Evolutionary conservation across 2,329 filamentous ascomycete genomes (phyloP).

Genomic region (Hypoxylon sp.): DNA sequence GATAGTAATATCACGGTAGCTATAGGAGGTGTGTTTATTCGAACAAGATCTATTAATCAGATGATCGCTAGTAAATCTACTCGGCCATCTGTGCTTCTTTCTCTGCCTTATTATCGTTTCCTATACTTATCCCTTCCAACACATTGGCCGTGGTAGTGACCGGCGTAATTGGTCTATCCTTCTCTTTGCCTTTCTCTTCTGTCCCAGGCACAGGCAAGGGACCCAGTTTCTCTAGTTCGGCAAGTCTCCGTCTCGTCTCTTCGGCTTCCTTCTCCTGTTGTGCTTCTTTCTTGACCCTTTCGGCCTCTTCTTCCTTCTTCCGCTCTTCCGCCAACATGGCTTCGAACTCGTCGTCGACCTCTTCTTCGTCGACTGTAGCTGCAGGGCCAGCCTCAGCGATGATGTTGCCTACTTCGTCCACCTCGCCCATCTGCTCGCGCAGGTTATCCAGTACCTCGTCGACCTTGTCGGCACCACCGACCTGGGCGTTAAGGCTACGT

Average conservation of each 20-base stretch:
- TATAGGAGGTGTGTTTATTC: constrained; percentile 12
- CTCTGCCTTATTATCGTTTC: constrained; percentile 39
- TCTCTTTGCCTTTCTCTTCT: constrained; percentile 51
- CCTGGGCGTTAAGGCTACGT: constrained; percentile 78
- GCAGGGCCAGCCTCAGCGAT: constrained; percentile 74
- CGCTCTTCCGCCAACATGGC: constrained; percentile 75
- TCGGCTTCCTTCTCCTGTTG: constrained; percentile 64
- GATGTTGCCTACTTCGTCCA: constrained; percentile 85
- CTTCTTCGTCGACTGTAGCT: constrained; percentile 78
- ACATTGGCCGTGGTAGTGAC: constrained; percentile 54
- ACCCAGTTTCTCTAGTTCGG: constrained; percentile 61
- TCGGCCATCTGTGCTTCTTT: constrained; percentile 32
- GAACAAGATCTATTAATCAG: constrained; percentile 30
- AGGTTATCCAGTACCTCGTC: constrained; percentile 82
- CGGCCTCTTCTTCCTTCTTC: constrained; percentile 65
- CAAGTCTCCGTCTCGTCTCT: constrained; percentile 64
- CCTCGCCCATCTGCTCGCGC: constrained; percentile 83
- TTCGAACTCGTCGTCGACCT: constrained; percentile 90
- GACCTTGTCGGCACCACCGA: constrained; percentile 82
- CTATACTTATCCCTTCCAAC: constrained; percentile 59
- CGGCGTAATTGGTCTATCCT: constrained; percentile 47
- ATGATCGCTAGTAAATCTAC: constrained; percentile 23
- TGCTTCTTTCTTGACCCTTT: constrained; percentile 60
- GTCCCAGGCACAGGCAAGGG: constrained; percentile 56
- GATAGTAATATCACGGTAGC: constrained; percentile 32